Conservation (phyloP, 2,329 filamentous ascomycete genomes). For the Cladosporium sp. region DNA sequence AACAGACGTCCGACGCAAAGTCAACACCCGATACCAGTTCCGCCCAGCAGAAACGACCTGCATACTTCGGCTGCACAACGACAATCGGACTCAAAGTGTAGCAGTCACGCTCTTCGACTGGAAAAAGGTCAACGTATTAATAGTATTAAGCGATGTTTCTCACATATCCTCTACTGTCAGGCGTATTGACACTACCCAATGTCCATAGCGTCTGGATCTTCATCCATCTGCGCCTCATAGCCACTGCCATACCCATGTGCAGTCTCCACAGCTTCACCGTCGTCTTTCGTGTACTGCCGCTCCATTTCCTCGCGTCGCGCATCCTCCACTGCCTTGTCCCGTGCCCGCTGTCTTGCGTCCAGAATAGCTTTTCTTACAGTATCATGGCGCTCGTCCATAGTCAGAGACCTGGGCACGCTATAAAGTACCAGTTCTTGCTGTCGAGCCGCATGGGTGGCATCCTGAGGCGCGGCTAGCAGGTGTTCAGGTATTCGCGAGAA, state of each 20-base stretch:
- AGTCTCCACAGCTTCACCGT: conserved; percentile 24
- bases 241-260: conserved; percentile 31
- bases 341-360: conserved; percentile 66
- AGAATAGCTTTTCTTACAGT: conserved; percentile 78
- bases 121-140: neutral
- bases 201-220: conserved; percentile 65
- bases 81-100: neutral
- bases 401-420: conserved; percentile 70
- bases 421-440: conserved; percentile 78
- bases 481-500: conserved; percentile 66
- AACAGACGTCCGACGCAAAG: too few relatives aligned
- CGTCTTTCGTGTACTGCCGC: conserved; percentile 24
- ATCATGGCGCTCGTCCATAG: conserved; percentile 67
- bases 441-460: conserved; percentile 44
- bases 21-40: too few relatives aligned
- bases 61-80: too few relatives aligned
- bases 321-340: conserved; percentile 46
- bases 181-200: conserved; percentile 37
- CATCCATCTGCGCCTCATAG: conserved; percentile 25
- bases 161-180: neutral
- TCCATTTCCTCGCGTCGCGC: conserved; percentile 31
- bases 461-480: conserved; percentile 53
- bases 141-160: neutral
- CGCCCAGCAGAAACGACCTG: too few relatives aligned
- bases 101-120: neutral